Evolutionary conservation across 129 eudicot genomes (phyloP).

Genomic region (carrot (Daucus carota)): DH1_v3.0 NC_030381.2:5034501-5035000

Average conservation of each 20-base stretch:
- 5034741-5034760: background rate
- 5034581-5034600: slow-evolving; percentile 2
- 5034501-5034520: slow-evolving; percentile 14
- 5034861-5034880: background rate
- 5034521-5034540: background rate
- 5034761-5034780: background rate
- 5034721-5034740: background rate
- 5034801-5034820: background rate
- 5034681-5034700: background rate
- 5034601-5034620: background rate
- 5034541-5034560: background rate
- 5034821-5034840: background rate
- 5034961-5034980: background rate
- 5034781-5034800: slow-evolving; percentile 10
- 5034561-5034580: slow-evolving; percentile 5
- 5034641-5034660: background rate
- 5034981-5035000: background rate
- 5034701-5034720: background rate
- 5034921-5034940: background rate
- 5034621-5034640: background rate
- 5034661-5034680: background rate
- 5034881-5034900: slow-evolving; percentile 1
- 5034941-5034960: background rate
- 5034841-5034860: background rate
- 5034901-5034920: background rate